A percentile compares a stretch with the other conserved stretches of the same genome.
These are phyloP conservation scores for Coemansia sp. DNA, from an alignment of 192 early-diverging fungal species.

Conservation along the genomic window DNA sequence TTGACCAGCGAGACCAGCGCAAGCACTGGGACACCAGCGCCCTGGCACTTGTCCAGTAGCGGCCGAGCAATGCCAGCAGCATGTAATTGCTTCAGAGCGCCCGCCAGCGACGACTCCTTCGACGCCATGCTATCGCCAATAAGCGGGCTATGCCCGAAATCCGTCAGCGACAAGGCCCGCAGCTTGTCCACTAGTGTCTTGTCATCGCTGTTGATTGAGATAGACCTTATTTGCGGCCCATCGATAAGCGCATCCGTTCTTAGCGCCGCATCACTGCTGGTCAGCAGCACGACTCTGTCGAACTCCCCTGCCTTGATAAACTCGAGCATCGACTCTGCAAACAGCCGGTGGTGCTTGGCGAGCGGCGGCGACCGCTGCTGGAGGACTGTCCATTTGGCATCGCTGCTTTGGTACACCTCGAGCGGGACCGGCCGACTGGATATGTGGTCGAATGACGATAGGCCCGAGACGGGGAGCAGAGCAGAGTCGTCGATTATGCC, in stretches of 20 bases:
- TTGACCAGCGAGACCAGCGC: conserved; percentile 66
- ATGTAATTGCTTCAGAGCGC: conserved; percentile 56
- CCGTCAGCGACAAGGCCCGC: conserved; percentile 28
- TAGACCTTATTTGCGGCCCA: conserved; percentile 50
- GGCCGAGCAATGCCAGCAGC: conserved; percentile 62
- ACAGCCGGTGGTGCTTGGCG: conserved; percentile 52
- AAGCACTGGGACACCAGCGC: conserved; percentile 40
- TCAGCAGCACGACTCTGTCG: conserved; percentile 60
- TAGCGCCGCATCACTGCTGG: conserved; percentile 70
- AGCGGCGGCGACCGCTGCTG: conserved; percentile 73
- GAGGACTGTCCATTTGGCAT: conserved; percentile 66
- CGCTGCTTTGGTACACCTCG: conserved; percentile 69
- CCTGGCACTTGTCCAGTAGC: conserved; percentile 56
- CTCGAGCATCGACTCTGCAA: conserved; percentile 57
- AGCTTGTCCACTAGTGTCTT: conserved; percentile 29
- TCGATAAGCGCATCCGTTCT: conserved; percentile 66
- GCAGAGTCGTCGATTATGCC: conserved; percentile 65
- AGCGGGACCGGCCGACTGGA: conserved; percentile 29
- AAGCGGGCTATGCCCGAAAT: conserved; percentile 2
- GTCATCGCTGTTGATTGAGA: conserved; percentile 57
- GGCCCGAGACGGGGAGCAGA: conserved; percentile 64
- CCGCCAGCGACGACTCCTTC: not conserved
- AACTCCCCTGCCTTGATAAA: conserved; percentile 63
- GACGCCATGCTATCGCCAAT: not conserved
- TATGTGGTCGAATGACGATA: conserved; percentile 48